Evolutionary conservation across 768 basidiomycete genomes (phyloP), one percentile per base, ranked within the genome.

Genomic region (Termitomyces sp.): DNA sequence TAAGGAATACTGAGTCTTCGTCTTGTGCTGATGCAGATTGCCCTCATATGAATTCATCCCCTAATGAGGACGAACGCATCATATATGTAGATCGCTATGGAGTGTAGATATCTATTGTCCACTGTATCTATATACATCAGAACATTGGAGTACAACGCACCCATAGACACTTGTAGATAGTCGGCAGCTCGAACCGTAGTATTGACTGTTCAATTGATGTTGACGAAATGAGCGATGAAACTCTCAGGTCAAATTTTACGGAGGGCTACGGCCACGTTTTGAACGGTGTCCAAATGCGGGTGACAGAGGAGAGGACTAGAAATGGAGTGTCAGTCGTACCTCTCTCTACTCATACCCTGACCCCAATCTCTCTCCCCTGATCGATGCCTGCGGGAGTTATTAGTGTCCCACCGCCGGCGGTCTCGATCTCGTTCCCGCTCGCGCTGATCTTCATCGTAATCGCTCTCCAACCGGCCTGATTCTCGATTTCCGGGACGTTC

Each of bases 331-430:
- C 44, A 55, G 28, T 49, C 42, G 18, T 54, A 55, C 32, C 51
- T 53, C 33, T 32, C 56, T 58, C 62, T 45, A 16, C 36, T 16
- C 20, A 15, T 16, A 7, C 33, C 38, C 22, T 13, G n/a, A 9
- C 56, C 61, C 15, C 57, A 4, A 36, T 49, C 48, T n/a, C 55
- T 40, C 2, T 38, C 35, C 24, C 33, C 22, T 18, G 46, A 48
- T 42, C 40, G 50, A 42, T 62, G 52, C 11, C 59, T 57, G 24
- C 58, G 50, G 12, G 75, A 62, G 65, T 80, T 81, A 54, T 79
- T 82, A 58, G 70, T 67, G 57, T 84, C 81, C 86, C 86, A 86
- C 48, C 82, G 70, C 65, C 78, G 76, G 24, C 86, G 74, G 62
- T 84, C 81, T 45, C 77, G 70, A 61, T 76, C 78, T 48, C 83